Base-by-base conservation (phyloP, 306 rosid species). In the Castanea crenata region DNA sequence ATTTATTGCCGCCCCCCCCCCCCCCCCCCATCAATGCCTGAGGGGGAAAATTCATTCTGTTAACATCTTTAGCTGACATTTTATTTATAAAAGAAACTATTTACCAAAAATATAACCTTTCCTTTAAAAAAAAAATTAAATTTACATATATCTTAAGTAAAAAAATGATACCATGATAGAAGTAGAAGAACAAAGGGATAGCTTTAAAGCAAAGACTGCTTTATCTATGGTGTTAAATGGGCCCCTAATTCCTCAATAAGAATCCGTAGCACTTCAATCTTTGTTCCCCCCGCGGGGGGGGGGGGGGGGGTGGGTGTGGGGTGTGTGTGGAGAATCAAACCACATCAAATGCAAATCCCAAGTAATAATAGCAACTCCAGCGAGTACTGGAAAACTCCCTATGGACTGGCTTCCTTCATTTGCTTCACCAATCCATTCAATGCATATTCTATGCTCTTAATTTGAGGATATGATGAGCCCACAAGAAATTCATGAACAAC, bases 401-500 rank as follows among this genome's bases (percentile, higher is more conserved):
- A 81, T 32, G 72, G 69, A 81, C 76, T 71, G 31, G 83, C 56
- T 27, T 75, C 65, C 85, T 85, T 87, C 85, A 87, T 84, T 74
- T 85, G 87, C 71, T 85, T 87, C 80, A 79, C 77, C 80, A 91
- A 81, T 84, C 83, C 83, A 54, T 72, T 78, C 83, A 91, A 79
- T 21, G 81, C 79, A 63, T 46, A 19, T 46, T 73, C 57, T 56
- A 91, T 87, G 67, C 18, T 67, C 46, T 87, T 84, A 58, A 77
- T 77, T 67, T 71, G 83, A 78, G 90, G 86, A 84, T 85, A 88
- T 21, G 86, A 78, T 41, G 74, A 78, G 14, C 86, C 85, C 7
- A 87, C 87, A 57, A 89, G 79, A 79, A 89, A 91, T 76, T 91
- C 93, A 75, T 91, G 87, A 44, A 89, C 86, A 80, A 68, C 84